Conservation (phyloP, 2,329 filamentous ascomycete genomes). For the Zalaria obscura region DNA sequence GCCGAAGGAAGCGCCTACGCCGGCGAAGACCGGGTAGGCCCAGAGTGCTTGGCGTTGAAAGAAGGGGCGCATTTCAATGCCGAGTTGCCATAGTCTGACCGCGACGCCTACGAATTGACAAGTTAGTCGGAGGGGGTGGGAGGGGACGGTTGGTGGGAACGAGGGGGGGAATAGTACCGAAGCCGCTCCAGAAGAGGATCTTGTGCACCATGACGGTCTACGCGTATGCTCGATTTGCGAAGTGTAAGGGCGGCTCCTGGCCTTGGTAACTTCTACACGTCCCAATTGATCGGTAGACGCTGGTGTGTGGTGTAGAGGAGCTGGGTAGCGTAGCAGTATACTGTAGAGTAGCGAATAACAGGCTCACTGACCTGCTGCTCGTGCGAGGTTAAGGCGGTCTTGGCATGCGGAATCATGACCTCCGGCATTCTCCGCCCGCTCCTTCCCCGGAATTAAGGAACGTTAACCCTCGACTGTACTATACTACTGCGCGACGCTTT, state of each 20-base stretch:
- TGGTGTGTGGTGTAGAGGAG: constrained; percentile 1
- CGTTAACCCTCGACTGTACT: too few species aligned
- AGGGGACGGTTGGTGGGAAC: too few species aligned
- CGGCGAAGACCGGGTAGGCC: constrained; percentile 83
- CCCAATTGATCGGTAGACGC: neutral
- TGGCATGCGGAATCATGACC: neutral
- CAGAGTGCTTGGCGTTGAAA: constrained; percentile 74
- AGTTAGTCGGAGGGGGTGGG: neutral
- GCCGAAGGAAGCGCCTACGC: constrained; percentile 78
- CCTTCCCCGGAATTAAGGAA: too few species aligned
- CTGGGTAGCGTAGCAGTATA: neutral
- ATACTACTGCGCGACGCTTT: too few species aligned
- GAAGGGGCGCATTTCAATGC: constrained; percentile 94
- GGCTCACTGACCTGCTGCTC: too few species aligned
- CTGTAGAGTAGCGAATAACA: too few species aligned
- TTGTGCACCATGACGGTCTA: constrained; percentile 31
- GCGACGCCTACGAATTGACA: constrained; percentile 53
- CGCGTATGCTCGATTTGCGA: neutral
- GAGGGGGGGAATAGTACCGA: constrained; percentile 46
- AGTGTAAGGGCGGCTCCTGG: too few species aligned
- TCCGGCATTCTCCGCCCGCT: neutral
- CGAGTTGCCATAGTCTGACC: constrained; percentile 89
- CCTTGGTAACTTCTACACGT: too few species aligned
- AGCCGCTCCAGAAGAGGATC: constrained; percentile 74
- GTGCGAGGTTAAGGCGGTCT: too few species aligned